Evolutionary conservation across 2,329 filamentous ascomycete genomes (phyloP), one percentile per base, ranked within the genome.

Genomic region (Fusarium poae): DNA sequence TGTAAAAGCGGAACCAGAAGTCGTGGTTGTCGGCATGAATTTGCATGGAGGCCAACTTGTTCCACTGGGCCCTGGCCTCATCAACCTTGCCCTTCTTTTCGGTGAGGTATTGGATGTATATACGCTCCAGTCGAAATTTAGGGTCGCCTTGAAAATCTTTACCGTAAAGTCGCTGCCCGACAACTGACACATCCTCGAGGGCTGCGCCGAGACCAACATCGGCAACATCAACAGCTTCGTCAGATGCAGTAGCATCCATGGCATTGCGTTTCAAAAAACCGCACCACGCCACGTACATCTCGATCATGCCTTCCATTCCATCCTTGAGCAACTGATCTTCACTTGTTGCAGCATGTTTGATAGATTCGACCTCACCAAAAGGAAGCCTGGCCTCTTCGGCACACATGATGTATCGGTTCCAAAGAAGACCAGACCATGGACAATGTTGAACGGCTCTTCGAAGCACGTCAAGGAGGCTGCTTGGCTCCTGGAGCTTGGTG

Each of bases 201-300:
- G 94, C 94, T 10, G 92, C 92, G 32, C 89, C 88, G 62, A 99
- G 90, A 13, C 94, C 95, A 42, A 97, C 92, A 76, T 98, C 94
- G 10, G 95, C 95, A 48, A 97, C 89, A 76, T 97, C 94, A 32
- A 92, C 85, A 55, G 95, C 92, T 76, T 97, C 94, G 60, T 95
- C 92, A 2, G 88, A 88, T 2, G 91, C 89, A 62, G 89, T 88
- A 2, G 88, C 85, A 57, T 89, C 84, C 82, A 97, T 94, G 20
- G 95, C 93, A 49, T 90, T 90, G 25, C 96, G 91, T 70, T 95
- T 93, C 21, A 99, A 85, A 72, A 95, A 98, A 50, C 93, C 94
- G 76, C 95, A 97, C 96, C 96, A 99, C 0, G 94, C 91, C 54
- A 93, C 89, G 75, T 97, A 94, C 75, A 98, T 93, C 73, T 97